Evolutionary conservation across 345 rosid genomes (phyloP), one percentile per base, ranked within the genome.

Genomic region (Mangifera indica): DNA sequence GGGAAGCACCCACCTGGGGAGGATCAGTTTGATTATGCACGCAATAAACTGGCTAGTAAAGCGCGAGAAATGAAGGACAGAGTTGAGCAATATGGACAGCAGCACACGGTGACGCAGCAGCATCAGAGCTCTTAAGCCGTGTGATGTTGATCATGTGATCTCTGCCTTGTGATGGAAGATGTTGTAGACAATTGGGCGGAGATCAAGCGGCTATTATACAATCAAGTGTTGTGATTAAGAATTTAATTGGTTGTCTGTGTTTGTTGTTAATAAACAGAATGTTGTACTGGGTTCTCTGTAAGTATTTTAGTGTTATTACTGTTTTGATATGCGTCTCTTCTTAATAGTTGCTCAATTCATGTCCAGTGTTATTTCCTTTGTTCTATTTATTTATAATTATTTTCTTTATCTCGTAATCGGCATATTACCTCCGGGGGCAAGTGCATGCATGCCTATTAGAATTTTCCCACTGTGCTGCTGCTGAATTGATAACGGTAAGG

Each of bases 21-120:
- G 44, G 95, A 90, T 10, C 84, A 63, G 84, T 75, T 90, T 78
- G 95, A 94, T 55, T 82, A 80, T 18, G 97, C 93, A 3, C 81
- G 92, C 60, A 54, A 76, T 87, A 90, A 85, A 84, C 74, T 92
- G 69, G 88, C 88, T 0, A 57, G 80, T 26, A 92, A 90, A 88
- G 89, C 89, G 17, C 76, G 87, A 42, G 97, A 93, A 74, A 77
- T 91, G 79, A 93, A 84, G 80, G 96, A 89, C 71, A 87, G 83
- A 75, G 88, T 89, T 20, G 89, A 83, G 60, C 89, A 88, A 74
- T 85, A 73, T 22, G 89, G 92, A 8, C 86, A 81, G 71, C 87
- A 85, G 54, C 85, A 80, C 10, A 45, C 75, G 0, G 76, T 76
- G 14, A 53, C 69, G 0, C 77, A 72, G 64, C 61, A 15, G 61